Evolutionary conservation across 1,284 basidiomycete species (phyloP).

Genomic region (Peniophora sp.): DNA sequence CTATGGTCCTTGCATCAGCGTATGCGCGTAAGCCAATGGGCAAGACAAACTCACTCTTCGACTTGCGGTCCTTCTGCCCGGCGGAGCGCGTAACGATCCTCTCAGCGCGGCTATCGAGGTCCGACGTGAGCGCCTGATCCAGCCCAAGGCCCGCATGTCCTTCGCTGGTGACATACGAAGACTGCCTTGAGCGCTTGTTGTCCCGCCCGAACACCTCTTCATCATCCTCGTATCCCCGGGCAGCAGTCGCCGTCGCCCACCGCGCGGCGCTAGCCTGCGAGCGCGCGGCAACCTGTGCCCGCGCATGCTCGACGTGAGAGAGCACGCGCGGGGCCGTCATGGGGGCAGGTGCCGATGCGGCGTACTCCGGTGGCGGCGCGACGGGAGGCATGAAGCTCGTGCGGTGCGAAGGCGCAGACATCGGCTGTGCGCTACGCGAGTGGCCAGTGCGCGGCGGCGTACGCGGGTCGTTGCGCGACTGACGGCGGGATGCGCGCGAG

Average conservation of each 20-base stretch:
- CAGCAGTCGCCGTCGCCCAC: background rate
- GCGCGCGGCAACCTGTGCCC: background rate
- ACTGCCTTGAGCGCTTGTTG: background rate
- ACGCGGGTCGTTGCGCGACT: background rate
- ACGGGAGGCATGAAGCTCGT: conserved; percentile 23
- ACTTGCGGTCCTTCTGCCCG: background rate
- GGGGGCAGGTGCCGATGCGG: no score
- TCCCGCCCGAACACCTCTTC: no score
- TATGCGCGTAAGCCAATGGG: background rate
- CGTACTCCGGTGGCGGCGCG: no score
- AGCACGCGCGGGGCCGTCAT: no score
- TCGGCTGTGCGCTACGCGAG: background rate
- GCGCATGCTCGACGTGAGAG: background rate
- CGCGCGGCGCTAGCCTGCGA: background rate
- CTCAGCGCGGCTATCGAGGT: background rate
- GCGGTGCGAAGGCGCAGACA: conserved; percentile 16
- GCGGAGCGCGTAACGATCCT: background rate
- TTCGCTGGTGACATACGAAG: background rate
- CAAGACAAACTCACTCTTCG: background rate
- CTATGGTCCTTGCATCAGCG: background rate
- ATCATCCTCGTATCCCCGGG: no score
- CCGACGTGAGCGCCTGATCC: background rate
- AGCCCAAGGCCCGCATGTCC: background rate
- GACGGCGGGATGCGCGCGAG: background rate
- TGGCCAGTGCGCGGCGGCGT: background rate